These are phyloP conservation scores for Tolypocladium album DNA, from an alignment of 2,329 filamentous ascomycete species.

Conservation along the genomic window DNA sequence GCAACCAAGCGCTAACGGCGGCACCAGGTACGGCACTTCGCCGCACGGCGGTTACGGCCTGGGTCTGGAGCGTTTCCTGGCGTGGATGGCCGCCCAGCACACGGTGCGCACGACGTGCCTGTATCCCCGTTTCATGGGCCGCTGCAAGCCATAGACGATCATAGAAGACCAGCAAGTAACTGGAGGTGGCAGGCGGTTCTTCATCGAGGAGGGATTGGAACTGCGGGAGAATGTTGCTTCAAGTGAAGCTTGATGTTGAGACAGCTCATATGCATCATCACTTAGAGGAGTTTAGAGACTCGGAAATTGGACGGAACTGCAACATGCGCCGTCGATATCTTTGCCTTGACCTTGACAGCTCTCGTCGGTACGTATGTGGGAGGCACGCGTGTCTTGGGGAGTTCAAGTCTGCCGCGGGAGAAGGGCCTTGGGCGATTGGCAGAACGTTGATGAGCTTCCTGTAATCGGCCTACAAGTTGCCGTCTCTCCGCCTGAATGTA, in stretches of 20 bases:
- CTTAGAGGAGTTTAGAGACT: background rate
- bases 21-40: constrained; percentile 60
- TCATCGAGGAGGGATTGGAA: background rate
- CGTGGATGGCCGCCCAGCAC: constrained; percentile 53
- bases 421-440: background rate
- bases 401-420: background rate
- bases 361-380: background rate
- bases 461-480: too few relatives aligned
- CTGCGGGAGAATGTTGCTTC: background rate
- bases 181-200: background rate
- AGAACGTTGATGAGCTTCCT: background rate
- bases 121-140: constrained; percentile 71
- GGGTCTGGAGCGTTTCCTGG: constrained; percentile 44
- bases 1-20: background rate
- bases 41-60: constrained; percentile 91
- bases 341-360: background rate
- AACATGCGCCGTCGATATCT: too few relatives aligned
- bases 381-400: background rate
- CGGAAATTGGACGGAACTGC: background rate
- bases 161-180: background rate
- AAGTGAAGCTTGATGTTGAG: background rate
- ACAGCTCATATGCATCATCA: background rate
- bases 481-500: too few relatives aligned
- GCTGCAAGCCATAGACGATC: constrained; percentile 55
- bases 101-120: constrained; percentile 56